Evolutionary conservation across 169 alveolate species (phyloP).

Genomic region (Plasmodium billcollinsi): DNA sequence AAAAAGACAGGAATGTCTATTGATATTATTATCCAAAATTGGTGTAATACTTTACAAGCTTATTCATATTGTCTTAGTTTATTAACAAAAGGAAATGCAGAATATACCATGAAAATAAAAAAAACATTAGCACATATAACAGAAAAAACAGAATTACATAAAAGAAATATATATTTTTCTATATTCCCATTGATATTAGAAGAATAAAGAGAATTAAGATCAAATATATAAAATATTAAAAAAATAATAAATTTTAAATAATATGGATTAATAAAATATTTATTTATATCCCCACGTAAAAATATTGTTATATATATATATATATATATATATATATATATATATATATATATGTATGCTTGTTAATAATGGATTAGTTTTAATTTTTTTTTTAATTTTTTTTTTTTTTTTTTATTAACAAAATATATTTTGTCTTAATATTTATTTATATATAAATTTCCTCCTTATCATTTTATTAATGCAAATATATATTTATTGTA

Average conservation of each 20-base stretch:
- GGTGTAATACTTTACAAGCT: conserved; percentile 75
- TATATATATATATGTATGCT: background rate
- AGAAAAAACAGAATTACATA: conserved; percentile 41
- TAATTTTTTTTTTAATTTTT: no score
- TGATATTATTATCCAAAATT: conserved; percentile 73
- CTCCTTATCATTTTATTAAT: background rate
- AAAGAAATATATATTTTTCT: conserved; percentile 62
- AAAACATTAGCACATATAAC: conserved; percentile 40
- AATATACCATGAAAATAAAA: conserved; percentile 53
- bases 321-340: background rate
- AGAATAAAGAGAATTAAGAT: conserved; percentile 19
- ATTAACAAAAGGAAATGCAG: conserved; percentile 66
- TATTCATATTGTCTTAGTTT: conserved; percentile 59
- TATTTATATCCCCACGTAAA: background rate
- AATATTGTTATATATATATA: background rate
- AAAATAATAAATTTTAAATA: no score
- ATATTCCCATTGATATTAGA: conserved; percentile 59
- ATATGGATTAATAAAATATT: background rate
- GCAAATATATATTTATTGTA: no score
- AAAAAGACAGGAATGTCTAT: conserved; percentile 70
- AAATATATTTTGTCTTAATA: no score
- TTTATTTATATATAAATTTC: background rate
- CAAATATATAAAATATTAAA: background rate
- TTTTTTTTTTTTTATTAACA: no score
- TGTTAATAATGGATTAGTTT: no score